phyloP scores from a whole-genome alignment of 2,329 filamentous ascomycete genomes.

The Phyllosticta citrichinensis region DNA sequence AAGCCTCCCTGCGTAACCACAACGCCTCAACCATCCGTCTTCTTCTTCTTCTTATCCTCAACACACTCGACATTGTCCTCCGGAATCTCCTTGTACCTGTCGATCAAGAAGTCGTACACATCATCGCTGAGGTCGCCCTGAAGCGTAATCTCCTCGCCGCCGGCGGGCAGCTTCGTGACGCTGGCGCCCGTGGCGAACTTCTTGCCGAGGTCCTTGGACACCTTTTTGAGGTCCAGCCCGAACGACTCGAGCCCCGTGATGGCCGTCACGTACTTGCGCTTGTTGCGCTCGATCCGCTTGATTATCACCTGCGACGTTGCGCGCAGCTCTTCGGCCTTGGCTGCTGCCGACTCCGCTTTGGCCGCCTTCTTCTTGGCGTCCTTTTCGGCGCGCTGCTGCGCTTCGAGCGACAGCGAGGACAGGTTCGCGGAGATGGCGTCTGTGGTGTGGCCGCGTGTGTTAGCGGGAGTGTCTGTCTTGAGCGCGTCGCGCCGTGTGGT shows the following conservation, averaged over 20 bases:
- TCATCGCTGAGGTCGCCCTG: slow-evolving; percentile 96
- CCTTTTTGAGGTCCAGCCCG: slow-evolving; percentile 86
- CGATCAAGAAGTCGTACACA: slow-evolving; percentile 79
- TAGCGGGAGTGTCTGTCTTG: not conserved
- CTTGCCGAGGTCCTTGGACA: slow-evolving; percentile 94
- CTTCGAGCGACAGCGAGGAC: slow-evolving; percentile 76
- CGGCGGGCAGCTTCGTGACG: slow-evolving; percentile 78
- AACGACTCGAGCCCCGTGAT: slow-evolving; percentile 87
- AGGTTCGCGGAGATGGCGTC: slow-evolving; percentile 71
- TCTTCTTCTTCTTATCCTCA: slow-evolving; percentile 10
- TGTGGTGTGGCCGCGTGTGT: slow-evolving; percentile 7
- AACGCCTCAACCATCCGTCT: not conserved
- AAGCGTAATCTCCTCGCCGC: slow-evolving; percentile 92
- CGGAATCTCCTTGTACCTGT: slow-evolving; percentile 82
- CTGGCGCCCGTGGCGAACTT: slow-evolving; percentile 93
- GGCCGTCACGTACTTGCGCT: slow-evolving; percentile 92
- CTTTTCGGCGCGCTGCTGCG: slow-evolving; percentile 89
- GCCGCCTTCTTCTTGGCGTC: slow-evolving; percentile 95
- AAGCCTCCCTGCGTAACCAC: not conserved
- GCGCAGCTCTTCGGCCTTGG: slow-evolving; percentile 71
- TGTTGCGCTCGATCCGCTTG: slow-evolving; percentile 96
- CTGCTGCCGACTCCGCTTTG: slow-evolving; percentile 80
- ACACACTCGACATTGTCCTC: slow-evolving; percentile 68
- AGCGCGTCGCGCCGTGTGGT: not conserved
- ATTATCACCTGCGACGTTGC: slow-evolving; percentile 77